Percentiles rank a stretch among this genome's conserved stretches.
Evolutionary conservation across 257 asterid genomes (phyloP).

Genomic region (Fraxinus anomala): DNA sequence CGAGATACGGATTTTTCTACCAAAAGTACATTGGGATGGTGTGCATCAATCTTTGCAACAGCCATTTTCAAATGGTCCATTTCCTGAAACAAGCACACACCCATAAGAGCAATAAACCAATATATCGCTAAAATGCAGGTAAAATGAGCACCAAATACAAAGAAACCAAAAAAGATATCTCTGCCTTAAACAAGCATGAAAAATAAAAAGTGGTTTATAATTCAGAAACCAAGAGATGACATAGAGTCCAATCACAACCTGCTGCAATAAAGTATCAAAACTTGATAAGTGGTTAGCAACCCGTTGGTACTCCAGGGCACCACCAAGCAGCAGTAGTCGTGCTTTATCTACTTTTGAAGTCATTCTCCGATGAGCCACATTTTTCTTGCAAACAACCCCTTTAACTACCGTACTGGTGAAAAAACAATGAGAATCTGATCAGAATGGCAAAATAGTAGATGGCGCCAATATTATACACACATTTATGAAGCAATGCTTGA

Average conservation of each 20-base stretch:
- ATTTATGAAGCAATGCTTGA: slow-evolving; percentile 23
- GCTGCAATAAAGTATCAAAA: slow-evolving; percentile 78
- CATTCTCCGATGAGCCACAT: slow-evolving; percentile 81
- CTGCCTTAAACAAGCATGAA: slow-evolving; percentile 2
- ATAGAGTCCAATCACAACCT: slow-evolving; percentile 46
- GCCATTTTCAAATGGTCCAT: slow-evolving; percentile 92
- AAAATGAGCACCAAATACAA: slow-evolving; percentile 2
- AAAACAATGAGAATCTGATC: slow-evolving; percentile 32
- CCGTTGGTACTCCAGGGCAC: slow-evolving; percentile 83
- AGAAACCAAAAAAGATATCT: slow-evolving; percentile 24
- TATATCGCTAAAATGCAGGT: slow-evolving; percentile 4
- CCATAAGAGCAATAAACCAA: slow-evolving; percentile 22
- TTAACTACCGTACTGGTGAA: slow-evolving; percentile 56
- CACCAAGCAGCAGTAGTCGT: slow-evolving; percentile 68
- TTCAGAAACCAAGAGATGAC: slow-evolving; percentile 16
- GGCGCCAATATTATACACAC: slow-evolving; percentile 3
- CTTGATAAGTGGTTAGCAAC: slow-evolving; percentile 79
- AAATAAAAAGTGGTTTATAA: background rate
- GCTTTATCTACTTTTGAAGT: slow-evolving; percentile 64
- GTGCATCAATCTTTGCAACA: slow-evolving; percentile 74
- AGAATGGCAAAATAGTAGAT: slow-evolving; percentile 26
- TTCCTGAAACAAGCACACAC: slow-evolving; percentile 53
- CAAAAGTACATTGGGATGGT: slow-evolving; percentile 78
- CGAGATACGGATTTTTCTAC: slow-evolving; percentile 86
- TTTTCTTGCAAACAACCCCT: slow-evolving; percentile 83